phyloP scores from a whole-genome alignment of 2,329 filamentous ascomycete genomes.

The Thielaviopsis euricoi region DNA sequence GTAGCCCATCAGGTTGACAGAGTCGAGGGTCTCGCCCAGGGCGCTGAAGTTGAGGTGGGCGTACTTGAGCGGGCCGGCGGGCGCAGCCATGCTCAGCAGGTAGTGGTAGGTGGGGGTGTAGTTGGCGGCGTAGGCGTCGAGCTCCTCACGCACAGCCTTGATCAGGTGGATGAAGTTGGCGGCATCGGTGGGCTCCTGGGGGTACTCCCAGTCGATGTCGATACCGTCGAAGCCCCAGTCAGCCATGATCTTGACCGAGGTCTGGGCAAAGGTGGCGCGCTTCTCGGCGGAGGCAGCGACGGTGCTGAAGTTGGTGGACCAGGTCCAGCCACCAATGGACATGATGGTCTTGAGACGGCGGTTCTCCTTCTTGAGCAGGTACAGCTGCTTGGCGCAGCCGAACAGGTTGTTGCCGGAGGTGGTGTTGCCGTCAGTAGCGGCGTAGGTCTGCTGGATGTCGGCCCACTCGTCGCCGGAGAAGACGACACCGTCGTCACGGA shows the following conservation, averaged over 20 bases:
- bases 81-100: conserved; percentile 35
- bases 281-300: conserved; percentile 46
- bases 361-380: conserved; percentile 59
- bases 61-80: conserved; percentile 33
- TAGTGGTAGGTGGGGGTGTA: conserved; percentile 33
- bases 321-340: conserved; percentile 76
- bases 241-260: conserved; percentile 51
- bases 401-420: conserved; percentile 53
- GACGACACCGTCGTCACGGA: conserved; percentile 55
- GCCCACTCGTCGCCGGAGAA: conserved; percentile 52
- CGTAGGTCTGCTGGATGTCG: conserved; percentile 58
- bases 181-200: conserved; percentile 23
- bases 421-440: conserved; percentile 40
- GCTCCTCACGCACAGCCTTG: conserved; percentile 26
- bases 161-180: conserved; percentile 29
- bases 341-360: conserved; percentile 63
- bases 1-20: conserved; percentile 53
- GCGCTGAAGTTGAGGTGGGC: conserved; percentile 27
- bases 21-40: conserved; percentile 33
- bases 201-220: conserved; percentile 27
- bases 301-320: conserved; percentile 56
- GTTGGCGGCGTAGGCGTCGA: conserved; percentile 30
- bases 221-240: conserved; percentile 49
- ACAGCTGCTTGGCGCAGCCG: conserved; percentile 67
- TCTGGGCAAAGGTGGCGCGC: conserved; percentile 50